Evolutionary conservation across 2,329 filamentous ascomycete genomes (phyloP).

Genomic region (Grosmannia huntii): DNA sequence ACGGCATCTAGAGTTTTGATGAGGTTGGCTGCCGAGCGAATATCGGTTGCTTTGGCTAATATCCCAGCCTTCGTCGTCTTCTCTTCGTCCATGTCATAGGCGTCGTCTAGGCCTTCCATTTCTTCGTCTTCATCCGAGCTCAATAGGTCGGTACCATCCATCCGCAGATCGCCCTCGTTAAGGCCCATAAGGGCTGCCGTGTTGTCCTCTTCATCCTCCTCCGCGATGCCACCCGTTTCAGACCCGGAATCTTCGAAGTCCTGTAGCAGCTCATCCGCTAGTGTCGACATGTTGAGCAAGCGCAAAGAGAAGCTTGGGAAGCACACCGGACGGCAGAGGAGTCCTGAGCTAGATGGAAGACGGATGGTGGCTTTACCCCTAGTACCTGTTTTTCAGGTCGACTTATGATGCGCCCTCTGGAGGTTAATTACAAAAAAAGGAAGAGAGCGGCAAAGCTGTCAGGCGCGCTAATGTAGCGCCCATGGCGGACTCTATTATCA

Average conservation of each 20-base stretch:
- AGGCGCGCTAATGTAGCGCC: not conserved
- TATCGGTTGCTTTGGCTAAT: slow-evolving; percentile 66
- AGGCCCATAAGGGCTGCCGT: slow-evolving; percentile 23
- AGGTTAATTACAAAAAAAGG: not conserved
- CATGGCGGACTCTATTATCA: not conserved
- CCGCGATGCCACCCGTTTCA: slow-evolving; percentile 52
- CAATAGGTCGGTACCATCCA: slow-evolving; percentile 47
- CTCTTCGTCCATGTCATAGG: slow-evolving; percentile 53
- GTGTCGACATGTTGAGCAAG: slow-evolving; percentile 58
- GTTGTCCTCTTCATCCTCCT: slow-evolving; percentile 33
- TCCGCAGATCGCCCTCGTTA: slow-evolving; percentile 35
- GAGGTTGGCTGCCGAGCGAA: slow-evolving; percentile 64
- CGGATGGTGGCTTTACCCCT: not conserved
- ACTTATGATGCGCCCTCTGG: not conserved
- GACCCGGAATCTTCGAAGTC: slow-evolving; percentile 82
- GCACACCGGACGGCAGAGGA: not conserved
- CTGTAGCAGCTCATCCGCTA: slow-evolving; percentile 84
- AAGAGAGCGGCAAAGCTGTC: not conserved
- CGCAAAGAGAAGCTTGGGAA: not conserved
- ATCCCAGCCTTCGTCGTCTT: slow-evolving; percentile 71
- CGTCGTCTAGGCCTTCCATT: slow-evolving; percentile 33
- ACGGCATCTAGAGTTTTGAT: slow-evolving; percentile 74
- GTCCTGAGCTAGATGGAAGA: not conserved
- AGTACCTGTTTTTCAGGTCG: not conserved
- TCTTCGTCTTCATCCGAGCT: slow-evolving; percentile 49